phyloP scores from a whole-genome alignment of 768 basidiomycete species.

The Punctularia strigosozonata region DNA sequence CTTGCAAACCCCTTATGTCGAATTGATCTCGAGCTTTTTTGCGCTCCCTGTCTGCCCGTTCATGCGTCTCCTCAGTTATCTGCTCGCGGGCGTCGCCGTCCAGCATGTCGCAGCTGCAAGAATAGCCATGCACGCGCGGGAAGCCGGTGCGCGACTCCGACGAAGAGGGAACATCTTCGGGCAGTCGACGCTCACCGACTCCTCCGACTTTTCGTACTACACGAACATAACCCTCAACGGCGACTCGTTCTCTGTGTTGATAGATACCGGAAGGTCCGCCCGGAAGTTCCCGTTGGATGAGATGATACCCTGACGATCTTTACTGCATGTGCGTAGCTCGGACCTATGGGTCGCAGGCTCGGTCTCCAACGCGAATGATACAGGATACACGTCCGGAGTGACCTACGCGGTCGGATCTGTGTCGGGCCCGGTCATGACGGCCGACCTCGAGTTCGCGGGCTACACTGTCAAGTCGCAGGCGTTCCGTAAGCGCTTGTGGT shows the following conservation, averaged over 20 bases:
- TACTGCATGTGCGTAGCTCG: conserved; percentile 27
- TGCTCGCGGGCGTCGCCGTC: no score
- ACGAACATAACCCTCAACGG: conserved; percentile 30
- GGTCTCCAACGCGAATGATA: conserved; percentile 26
- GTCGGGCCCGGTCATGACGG: conserved; percentile 34
- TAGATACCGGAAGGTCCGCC: conserved; percentile 37
- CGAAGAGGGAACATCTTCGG: conserved; percentile 19
- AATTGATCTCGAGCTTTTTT: no score
- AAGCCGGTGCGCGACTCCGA: conserved; percentile 6
- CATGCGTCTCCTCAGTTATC: conserved; percentile 8
- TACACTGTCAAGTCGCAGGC: conserved; percentile 34
- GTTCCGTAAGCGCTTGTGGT: conserved; percentile 24
- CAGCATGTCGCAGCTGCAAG: no score
- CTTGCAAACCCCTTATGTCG: no score
- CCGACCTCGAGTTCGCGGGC: conserved; percentile 30
- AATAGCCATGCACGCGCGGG: conserved; percentile 7
- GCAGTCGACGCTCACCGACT: conserved; percentile 15
- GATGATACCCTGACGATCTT: no score
- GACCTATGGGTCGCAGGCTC: conserved; percentile 48
- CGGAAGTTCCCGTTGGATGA: no score
- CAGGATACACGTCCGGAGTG: conserved; percentile 27
- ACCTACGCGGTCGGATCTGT: conserved; percentile 44
- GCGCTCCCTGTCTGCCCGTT: conserved; percentile 5
- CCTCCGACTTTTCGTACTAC: conserved; percentile 22
- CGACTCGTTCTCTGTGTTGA: conserved; percentile 18